A percentile compares a stretch with the other conserved stretches of the same genome.
Evolutionary conservation across 139 green algal genomes (phyloP).

Genomic region (Penium margaritaceum): DNA sequence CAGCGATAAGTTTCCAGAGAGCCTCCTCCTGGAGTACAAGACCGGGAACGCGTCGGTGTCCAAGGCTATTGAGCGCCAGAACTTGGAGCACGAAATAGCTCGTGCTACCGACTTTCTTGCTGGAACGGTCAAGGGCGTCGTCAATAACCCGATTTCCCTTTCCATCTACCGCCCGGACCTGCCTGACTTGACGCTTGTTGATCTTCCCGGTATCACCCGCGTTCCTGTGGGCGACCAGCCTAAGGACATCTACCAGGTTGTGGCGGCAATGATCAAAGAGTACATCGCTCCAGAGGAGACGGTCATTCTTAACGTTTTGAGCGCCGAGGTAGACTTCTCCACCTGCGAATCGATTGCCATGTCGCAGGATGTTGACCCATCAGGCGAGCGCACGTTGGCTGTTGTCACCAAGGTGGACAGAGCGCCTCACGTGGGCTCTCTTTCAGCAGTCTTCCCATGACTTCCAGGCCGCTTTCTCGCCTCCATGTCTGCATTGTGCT

Average conservation of each 20-base stretch:
- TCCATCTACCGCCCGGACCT: background rate
- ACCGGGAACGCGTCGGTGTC: no score
- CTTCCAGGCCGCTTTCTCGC: no score
- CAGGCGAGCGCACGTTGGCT: conserved; percentile 22
- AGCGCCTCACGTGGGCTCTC: conserved; percentile 19
- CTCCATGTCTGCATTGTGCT: no score
- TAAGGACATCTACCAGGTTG: conserved; percentile 65
- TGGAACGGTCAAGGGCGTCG: conserved; percentile 1
- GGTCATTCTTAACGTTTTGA: conserved; percentile 31
- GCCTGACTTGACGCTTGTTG: conserved; percentile 67
- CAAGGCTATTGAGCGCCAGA: no score
- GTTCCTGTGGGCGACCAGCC: conserved; percentile 91
- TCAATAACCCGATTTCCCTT: conserved; percentile 5
- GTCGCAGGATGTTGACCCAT: conserved; percentile 29
- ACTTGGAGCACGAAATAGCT: no score
- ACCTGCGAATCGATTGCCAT: conserved; percentile 34
- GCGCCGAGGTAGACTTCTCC: conserved; percentile 25
- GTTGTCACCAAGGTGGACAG: conserved; percentile 36
- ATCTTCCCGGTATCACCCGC: conserved; percentile 83
- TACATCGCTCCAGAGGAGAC: conserved; percentile 46
- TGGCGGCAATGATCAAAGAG: conserved; percentile 38
- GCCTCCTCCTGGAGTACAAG: no score
- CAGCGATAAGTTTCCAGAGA: no score
- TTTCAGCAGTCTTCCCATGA: background rate
- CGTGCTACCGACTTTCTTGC: no score